A percentile compares a stretch with the other conserved stretches of the same genome.
phyloP scores from a whole-genome alignment of 176 grass and related monocot species.

The Cenchrus purpureus region DNA sequence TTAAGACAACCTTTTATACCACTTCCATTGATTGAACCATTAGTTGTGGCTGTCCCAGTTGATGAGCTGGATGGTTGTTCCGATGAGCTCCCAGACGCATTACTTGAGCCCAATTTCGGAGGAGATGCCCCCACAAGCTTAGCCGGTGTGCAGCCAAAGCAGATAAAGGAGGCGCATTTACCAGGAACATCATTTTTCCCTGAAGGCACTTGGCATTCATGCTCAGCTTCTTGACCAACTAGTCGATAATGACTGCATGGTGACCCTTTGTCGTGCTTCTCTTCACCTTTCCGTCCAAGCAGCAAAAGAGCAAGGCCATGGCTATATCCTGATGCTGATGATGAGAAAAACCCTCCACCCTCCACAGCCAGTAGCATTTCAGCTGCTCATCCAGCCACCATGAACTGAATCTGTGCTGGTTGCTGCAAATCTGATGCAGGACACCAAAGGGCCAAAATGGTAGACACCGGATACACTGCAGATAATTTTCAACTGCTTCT shows the following conservation, averaged over 20 bases:
- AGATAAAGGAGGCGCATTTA: constrained; percentile 74
- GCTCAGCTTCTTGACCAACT: constrained; percentile 56
- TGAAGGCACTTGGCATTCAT: constrained; percentile 49
- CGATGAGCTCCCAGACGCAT: constrained; percentile 38
- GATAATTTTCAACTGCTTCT: background rate
- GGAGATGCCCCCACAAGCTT: constrained; percentile 58
- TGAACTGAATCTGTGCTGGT: constrained; percentile 42
- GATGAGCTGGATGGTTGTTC: constrained; percentile 36
- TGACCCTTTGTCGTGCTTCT: constrained; percentile 67
- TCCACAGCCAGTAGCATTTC: constrained; percentile 96
- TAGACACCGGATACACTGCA: background rate
- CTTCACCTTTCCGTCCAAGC: constrained; percentile 77
- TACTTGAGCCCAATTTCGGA: constrained; percentile 48
- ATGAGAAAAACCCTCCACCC: constrained; percentile 93
- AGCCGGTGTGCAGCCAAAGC: constrained; percentile 65
- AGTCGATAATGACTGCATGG: constrained; percentile 71
- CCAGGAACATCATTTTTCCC: constrained; percentile 53
- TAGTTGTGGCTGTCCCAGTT: constrained; percentile 21
- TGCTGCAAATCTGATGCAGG: constrained; percentile 9
- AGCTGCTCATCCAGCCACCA: constrained; percentile 66
- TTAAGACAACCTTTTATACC: constrained; percentile 75
- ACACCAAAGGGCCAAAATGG: background rate
- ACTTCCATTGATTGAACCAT: constrained; percentile 35
- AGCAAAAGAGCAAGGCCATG: constrained; percentile 81
- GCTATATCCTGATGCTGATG: constrained; percentile 88